Conservation (phyloP, 768 basidiomycete species). For the Candolleomyces eurysporus region DNA sequence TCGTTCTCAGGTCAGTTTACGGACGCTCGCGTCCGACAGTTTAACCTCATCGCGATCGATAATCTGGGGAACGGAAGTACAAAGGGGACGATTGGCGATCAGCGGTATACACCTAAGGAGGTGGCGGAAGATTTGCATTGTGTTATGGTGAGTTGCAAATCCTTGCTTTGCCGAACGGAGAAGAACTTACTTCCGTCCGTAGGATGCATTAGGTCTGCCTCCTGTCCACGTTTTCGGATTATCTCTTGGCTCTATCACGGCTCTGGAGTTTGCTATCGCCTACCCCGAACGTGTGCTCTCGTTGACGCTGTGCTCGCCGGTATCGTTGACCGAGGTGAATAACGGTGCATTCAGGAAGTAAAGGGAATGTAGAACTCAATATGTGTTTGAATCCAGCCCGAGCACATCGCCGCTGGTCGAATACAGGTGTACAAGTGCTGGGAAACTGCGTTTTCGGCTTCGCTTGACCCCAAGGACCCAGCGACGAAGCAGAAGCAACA, state of each 20-base stretch:
- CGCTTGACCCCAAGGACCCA: slow-evolving; percentile 5
- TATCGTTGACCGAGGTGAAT: slow-evolving; percentile 30
- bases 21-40: slow-evolving; percentile 31
- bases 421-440: slow-evolving; percentile 25
- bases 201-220: slow-evolving; percentile 32
- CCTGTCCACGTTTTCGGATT: slow-evolving; percentile 35
- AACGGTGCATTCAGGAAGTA: too few relatives aligned
- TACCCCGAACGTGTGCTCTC: slow-evolving; percentile 31
- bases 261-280: slow-evolving; percentile 28
- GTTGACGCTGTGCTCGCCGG: slow-evolving; percentile 35
- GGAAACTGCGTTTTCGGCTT: slow-evolving; percentile 15
- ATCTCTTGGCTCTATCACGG: slow-evolving; percentile 31
- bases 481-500: slow-evolving; percentile 3
- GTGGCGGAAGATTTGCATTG: slow-evolving; percentile 29
- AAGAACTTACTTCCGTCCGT: background rate
- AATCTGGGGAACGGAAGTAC: slow-evolving; percentile 33
- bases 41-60: slow-evolving; percentile 37
- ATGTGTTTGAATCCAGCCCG: slow-evolving; percentile 17
- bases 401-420: slow-evolving; percentile 26
- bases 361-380: background rate
- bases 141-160: slow-evolving; percentile 27
- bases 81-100: slow-evolving; percentile 21
- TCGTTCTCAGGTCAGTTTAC: slow-evolving; percentile 29
- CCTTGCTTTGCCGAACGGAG: background rate
- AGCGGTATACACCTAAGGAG: slow-evolving; percentile 24